Evolutionary conservation across 2,329 filamentous ascomycete genomes (phyloP).

Genomic region (Fusarium duplospermum): DNA sequence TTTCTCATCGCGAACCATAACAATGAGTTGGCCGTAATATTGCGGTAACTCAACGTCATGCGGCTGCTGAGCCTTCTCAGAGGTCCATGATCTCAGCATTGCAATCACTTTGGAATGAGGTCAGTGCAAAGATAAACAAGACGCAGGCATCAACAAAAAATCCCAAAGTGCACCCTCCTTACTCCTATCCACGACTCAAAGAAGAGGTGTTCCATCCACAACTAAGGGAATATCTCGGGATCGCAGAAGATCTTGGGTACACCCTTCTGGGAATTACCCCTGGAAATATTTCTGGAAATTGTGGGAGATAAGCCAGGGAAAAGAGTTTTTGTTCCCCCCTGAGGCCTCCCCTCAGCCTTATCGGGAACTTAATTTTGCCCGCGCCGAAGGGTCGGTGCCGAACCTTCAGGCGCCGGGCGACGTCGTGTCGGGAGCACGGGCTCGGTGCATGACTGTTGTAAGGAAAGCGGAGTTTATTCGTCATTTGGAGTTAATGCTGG

Average conservation of each 20-base stretch:
- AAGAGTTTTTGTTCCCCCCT: neutral
- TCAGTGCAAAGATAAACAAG: neutral
- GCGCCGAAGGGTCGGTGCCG: neutral
- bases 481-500: neutral
- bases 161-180: neutral
- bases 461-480: neutral
- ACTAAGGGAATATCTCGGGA: neutral
- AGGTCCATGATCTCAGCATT: neutral
- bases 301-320: neutral
- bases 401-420: neutral
- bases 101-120: neutral
- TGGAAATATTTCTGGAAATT: neutral
- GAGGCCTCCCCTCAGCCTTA: neutral
- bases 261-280: neutral
- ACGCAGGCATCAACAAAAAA: neutral
- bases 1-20: neutral
- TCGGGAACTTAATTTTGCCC: neutral
- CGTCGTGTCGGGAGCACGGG: neutral
- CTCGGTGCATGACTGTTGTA: neutral
- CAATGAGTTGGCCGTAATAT: neutral
- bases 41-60: neutral
- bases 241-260: neutral
- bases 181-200: too few species aligned
- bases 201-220: too few species aligned
- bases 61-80: neutral